Base-by-base conservation (phyloP, 1,139 yeast species). In the Kluyveromyces sp. region DNA sequence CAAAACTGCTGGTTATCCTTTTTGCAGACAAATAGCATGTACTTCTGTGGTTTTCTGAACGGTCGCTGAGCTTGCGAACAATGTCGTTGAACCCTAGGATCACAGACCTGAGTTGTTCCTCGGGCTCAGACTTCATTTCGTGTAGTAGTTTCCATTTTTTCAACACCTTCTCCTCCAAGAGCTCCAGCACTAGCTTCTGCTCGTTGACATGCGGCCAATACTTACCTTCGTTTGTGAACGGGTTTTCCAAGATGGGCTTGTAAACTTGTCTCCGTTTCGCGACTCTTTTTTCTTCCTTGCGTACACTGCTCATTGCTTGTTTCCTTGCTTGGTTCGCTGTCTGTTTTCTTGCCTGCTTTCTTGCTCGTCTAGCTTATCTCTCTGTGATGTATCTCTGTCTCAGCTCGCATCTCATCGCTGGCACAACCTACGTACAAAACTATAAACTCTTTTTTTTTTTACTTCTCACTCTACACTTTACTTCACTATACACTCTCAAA, bases 121-220 rank as follows among this genome's bases (percentile, higher is more conserved):
- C 53, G 48, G 3, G 59, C 60, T 55, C 57, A 56, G 34, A 6
- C n/a, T 10, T n/a, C 39, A 37, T 21, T 3, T 45, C 42, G 25
- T 30, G 29, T 34, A 42, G 34, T 10, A 27, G 28, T 25, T 41
- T 33, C 38, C 45, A 27, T 26, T 42, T 32, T 6, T 44, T 45
- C 37, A 59, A 46, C n/a, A 60, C 50, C 10, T 50, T 50, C 10
- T 50, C 48, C 37, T 54, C 50, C 26, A 60, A 40, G 41, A 58
- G 46, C 39, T 60, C 57, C 44, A 57, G 48, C 7, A 60, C 56
- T 7, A 59, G 39, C 10, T 48, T 50, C 42, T 57, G 65, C 33
- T 61, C 61, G 3, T 45, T 40, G 3, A 63, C 64, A 34, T 46
- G 58, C 7, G 66, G 66, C 61, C 64, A 63, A 38, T 49, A 37